Conservation (phyloP, 345 rosid species). For the Aurinia saxatilis region DNA sequence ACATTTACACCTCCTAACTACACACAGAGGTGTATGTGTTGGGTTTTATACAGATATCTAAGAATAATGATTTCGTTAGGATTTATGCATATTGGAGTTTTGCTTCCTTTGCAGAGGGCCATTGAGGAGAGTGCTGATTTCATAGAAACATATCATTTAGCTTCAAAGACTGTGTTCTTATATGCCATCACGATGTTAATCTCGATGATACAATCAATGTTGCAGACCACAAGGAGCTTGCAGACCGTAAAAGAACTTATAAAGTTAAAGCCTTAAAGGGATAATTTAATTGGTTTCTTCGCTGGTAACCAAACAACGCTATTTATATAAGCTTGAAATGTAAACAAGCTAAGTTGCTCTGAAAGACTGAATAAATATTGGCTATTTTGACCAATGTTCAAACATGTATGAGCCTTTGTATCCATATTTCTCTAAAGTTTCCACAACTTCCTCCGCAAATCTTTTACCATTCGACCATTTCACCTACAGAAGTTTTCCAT, state of each 20-base stretch:
- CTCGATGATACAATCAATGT: conserved; percentile 75
- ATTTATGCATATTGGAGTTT: no score
- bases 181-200: conserved; percentile 72
- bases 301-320: conserved; percentile 56
- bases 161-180: no score
- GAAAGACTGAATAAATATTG: conserved; percentile 86
- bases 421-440: conserved; percentile 67
- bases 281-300: conserved; percentile 70
- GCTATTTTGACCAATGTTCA: conserved; percentile 71
- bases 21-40: neutral
- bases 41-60: neutral
- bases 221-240: conserved; percentile 69
- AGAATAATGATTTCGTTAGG: no score
- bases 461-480: no score
- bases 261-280: conserved; percentile 81
- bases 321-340: conserved; percentile 45
- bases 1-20: no score
- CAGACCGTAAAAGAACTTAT: conserved; percentile 73
- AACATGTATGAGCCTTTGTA: conserved; percentile 82
- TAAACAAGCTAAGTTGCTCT: conserved; percentile 84
- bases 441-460: no score
- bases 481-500: no score
- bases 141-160: no score
- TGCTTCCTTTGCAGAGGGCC: no score
- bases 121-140: no score